These are phyloP conservation scores for Alopecurus myosuroides DNA, from an alignment of 176 grass and related monocot genomes.

Conservation along the genomic window DNA sequence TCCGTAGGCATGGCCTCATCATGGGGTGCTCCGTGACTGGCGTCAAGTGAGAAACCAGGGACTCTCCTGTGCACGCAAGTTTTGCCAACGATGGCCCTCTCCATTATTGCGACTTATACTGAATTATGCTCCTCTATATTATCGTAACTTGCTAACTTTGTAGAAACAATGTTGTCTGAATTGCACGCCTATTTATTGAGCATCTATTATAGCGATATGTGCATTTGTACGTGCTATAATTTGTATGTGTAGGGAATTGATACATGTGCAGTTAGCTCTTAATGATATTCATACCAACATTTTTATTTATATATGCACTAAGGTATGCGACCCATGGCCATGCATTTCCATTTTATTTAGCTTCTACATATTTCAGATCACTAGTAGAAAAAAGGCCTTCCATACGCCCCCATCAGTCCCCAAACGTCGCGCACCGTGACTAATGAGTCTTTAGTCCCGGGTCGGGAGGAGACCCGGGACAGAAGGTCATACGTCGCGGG, in stretches of 20 bases:
- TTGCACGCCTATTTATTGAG: not conserved
- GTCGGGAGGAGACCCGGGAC: no score
- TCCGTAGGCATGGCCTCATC: slow-evolving; percentile 80
- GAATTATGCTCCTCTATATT: no score
- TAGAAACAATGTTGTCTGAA: not conserved
- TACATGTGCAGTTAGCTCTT: not conserved
- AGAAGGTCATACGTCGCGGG: no score
- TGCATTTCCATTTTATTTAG: not conserved
- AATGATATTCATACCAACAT: not conserved
- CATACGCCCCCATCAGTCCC: no score
- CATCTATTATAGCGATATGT: not conserved
- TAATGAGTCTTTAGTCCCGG: no score
- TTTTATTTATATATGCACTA: not conserved
- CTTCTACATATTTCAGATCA: no score
- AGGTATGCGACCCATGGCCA: not conserved
- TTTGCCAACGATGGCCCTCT: not conserved
- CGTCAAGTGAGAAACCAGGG: slow-evolving; percentile 60
- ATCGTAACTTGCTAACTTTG: not conserved
- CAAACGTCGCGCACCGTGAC: no score
- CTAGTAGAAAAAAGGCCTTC: no score
- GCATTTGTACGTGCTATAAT: not conserved
- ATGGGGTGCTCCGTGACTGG: slow-evolving; percentile 94
- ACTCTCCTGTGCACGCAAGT: slow-evolving; percentile 68
- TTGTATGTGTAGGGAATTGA: not conserved
- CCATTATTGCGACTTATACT: no score